Evolutionary conservation across 192 early-diverging fungal species (phyloP), one percentile per base, ranked within the genome.

Genomic region (Podila verticillata): DNA sequence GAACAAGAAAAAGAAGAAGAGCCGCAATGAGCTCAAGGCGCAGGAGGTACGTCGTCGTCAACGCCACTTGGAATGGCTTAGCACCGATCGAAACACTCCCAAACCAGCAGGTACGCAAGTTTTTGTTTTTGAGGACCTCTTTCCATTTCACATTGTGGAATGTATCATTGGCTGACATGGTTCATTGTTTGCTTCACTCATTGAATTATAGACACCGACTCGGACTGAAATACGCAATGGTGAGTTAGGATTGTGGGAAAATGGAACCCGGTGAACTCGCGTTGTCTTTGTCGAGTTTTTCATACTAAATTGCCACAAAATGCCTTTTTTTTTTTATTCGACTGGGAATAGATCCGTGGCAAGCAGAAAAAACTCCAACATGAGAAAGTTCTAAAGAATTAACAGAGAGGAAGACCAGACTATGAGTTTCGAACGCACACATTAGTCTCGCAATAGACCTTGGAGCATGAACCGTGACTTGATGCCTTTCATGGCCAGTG

Each of bases 1-100:
- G 8, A 82, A 81, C 66, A 87, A 87, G 75, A 85, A 86, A 72
- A 88, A 88, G 75, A 86, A 86, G 74, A 86, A 85, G 83, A 87
- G 84, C 32, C 63, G 84, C 29, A 88, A 88, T 70, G 84, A 88
- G n/a, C 13, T 88, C 39, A 88, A 88, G 70, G 78, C 70, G 0
- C 83, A 83, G 47, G 84, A 84, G 63, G 75, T 68, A 17, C 84
- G 87, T 58, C 84, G 85, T 56, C 81, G 87, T 44, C 65, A 72
- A 5, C 78, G 87, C 31, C 87, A 88, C 59, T 70, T 88, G 32
- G 83, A 88, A 34, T 88, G 87, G 87, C 61, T 88, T 0, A 78
- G 82, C 19, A 70, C 70, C 19, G 77, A 80, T 48, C 71, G 72
- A 13, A 70, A 70, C 31, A 80, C 70, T 0, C 70, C 77, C 28